These are phyloP conservation scores for Tripterygium wilfordii DNA, from an alignment of 177 flowering plant genomes.

Conservation along the genomic window DNA sequence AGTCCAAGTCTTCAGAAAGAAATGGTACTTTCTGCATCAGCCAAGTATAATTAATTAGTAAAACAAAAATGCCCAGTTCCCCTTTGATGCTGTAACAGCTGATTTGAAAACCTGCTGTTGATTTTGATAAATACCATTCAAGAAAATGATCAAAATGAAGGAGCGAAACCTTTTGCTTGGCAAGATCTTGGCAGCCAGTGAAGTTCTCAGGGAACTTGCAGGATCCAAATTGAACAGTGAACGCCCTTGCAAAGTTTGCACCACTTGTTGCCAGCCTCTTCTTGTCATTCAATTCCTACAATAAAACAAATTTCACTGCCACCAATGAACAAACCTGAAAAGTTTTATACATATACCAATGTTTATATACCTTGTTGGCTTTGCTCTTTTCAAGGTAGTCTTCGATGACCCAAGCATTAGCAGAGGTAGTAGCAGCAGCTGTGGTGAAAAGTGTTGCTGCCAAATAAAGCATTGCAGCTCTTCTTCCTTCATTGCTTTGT, in stretches of 20 bases:
- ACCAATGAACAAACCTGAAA: too few relatives aligned
- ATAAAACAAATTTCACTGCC: slow-evolving; percentile 4
- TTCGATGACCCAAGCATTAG: slow-evolving; percentile 80
- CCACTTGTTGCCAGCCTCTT: slow-evolving; percentile 95
- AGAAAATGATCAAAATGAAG: too few relatives aligned
- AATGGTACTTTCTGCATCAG: slow-evolving; percentile 87
- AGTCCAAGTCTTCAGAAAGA: slow-evolving; percentile 58
- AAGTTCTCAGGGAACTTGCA: slow-evolving; percentile 99
- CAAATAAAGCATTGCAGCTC: slow-evolving; percentile 61
- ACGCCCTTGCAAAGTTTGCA: slow-evolving; percentile 93
- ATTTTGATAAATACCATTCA: too few relatives aligned
- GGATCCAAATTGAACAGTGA: slow-evolving; percentile 79
- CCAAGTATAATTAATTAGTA: slow-evolving; percentile 1
- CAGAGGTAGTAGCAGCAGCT: slow-evolving; percentile 49
- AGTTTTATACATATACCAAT: too few relatives aligned
- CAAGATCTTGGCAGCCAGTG: slow-evolving; percentile 99
- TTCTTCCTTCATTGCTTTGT: slow-evolving; percentile 49
- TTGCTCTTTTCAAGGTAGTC: slow-evolving; percentile 92
- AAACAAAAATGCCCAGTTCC: too few relatives aligned
- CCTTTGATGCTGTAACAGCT: too few relatives aligned
- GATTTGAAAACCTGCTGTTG: too few relatives aligned
- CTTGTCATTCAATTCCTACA: slow-evolving; percentile 90
- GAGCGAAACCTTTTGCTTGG: slow-evolving; percentile 97
- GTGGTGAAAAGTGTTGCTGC: slow-evolving; percentile 59
- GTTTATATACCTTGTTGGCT: slow-evolving; percentile 98